Evolutionary conservation across 192 early-diverging fungal genomes (phyloP), one percentile per base, ranked within the genome.

Genomic region (Coemansia sp.): DNA sequence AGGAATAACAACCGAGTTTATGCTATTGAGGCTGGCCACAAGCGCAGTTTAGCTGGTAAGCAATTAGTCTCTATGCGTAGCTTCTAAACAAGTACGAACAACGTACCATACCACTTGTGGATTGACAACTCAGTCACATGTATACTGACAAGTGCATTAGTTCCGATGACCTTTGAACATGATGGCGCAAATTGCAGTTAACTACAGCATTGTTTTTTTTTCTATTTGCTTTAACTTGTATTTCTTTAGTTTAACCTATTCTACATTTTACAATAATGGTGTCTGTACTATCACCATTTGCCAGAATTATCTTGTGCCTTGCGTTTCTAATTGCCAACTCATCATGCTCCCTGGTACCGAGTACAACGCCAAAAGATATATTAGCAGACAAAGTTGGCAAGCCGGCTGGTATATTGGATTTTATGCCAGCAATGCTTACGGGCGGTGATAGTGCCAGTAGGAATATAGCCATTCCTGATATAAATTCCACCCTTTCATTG

Each of bases 11-110:
- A n/a, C n/a, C n/a, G n/a, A n/a, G n/a, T n/a, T n/a, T n/a, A n/a
- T n/a, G n/a, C n/a, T n/a, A n/a, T n/a, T n/a, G n/a, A 52, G 63
- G 78, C 78, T 20, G 75, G 75, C 40, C 64, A 53, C 41, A 68
- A 63, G 49, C 70, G 75, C 70, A 55, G 29, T 1, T 62, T 49
- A n/a, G 72, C 72, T 12, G 76, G 75, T 65, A 78, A 75, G 64
- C 53, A 64, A 11, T 78, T 71, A n/a, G 10, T 18, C 49, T 11
- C 22, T n/a, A 12, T 27, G 53, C 5, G 16, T 27, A 8, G 24
- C 53, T 11, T 12, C 29, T 3, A 12, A 55, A 55, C 53, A 44
- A 9, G 15, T 12, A 16, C 43, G 16, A 12, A 12, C 43, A 36
- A 36, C 34, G 4, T 36, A 12, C 0, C 11, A 44, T 16, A 12